Evolutionary conservation across 768 basidiomycete genomes (phyloP).

Genomic region (Mycena capillaripes): DNA sequence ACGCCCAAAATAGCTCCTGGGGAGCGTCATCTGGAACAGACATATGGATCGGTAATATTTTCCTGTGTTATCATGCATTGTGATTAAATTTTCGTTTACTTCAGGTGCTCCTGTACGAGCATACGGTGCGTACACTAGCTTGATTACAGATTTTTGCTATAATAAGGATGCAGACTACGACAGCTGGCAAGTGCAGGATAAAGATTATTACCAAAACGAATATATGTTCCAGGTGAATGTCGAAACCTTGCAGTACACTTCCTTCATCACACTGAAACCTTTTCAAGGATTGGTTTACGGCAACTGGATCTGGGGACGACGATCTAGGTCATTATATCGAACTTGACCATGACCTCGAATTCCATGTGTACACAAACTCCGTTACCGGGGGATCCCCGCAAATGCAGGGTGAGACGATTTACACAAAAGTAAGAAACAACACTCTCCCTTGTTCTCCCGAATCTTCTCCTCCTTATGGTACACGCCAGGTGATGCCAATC

Average conservation of each 20-base stretch:
- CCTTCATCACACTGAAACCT: too few relatives aligned
- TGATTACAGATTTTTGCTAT: too few relatives aligned
- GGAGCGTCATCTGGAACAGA: background rate
- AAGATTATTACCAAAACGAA: constrained; percentile 10
- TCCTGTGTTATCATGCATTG: too few relatives aligned
- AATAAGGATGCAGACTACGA: background rate
- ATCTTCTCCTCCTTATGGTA: background rate
- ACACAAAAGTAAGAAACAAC: constrained; percentile 19
- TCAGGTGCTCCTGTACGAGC: too few relatives aligned
- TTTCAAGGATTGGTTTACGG: too few relatives aligned
- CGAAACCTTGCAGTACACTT: too few relatives aligned
- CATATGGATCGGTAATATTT: background rate
- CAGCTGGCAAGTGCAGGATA: constrained; percentile 9
- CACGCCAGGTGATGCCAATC: constrained; percentile 19
- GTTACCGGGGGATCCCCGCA: constrained; percentile 18
- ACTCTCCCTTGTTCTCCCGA: background rate
- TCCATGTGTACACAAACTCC: constrained; percentile 30
- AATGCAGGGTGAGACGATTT: constrained; percentile 8
- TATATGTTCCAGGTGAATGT: constrained; percentile 3
- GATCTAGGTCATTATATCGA: constrained; percentile 26
- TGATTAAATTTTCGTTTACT: too few relatives aligned
- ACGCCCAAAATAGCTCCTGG: background rate
- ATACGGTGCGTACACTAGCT: too few relatives aligned
- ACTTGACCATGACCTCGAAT: constrained; percentile 1
- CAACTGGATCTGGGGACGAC: background rate